Base-by-base conservation (phyloP, 805 yeast genomes). In the Cyberlindnera suaveolens region DNA sequence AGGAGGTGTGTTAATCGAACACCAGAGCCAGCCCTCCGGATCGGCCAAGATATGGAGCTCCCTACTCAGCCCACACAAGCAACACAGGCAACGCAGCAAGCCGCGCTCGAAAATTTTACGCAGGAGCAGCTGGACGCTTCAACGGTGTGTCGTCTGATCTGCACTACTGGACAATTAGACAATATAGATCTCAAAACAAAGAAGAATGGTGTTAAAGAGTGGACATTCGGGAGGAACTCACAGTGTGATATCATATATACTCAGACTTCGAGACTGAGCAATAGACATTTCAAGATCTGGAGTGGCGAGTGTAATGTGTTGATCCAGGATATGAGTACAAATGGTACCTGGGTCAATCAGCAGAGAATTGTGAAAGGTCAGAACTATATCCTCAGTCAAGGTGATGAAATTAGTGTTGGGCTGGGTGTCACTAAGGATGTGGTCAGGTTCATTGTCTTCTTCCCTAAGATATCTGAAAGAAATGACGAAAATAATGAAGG, bases 361-460 rank as follows among this genome's bases (percentile, higher is more conserved):
- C 72, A 72, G 32, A 71, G 87, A 40, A 63, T 91, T 16, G 86
- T 81, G 19, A 85, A 82, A 57, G 85, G 85, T 17, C 78, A 83
- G 39, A 86, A 87, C 55, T 87, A 86, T 60, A 77, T 91, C 43
- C 63, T 93, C 32, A 80, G 82, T 36, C 96, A 88, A 58, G 98
- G 98, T 5, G 99, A 93, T 63, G 96, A 88, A 58, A 83, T 93
- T 32, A 76, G 90, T 1, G 85, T 93, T 0, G 99, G 98, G 0
- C 70, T 80, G 15, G 98, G 98, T 5, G 84, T 90, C 1, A 73
- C 83, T 2, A 68, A 71, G 20, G 98, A 93, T 50, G 75, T 72
- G 43, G 56, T 75, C 18, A 62, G 74, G 34, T 67, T 78, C 42
- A 69, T 78, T 4, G 68, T 74, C 5, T 66, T 69, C 43, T 60